Conservation (phyloP, 2,329 filamentous ascomycete genomes). For the Arachnopeziza araneosa region DNA sequence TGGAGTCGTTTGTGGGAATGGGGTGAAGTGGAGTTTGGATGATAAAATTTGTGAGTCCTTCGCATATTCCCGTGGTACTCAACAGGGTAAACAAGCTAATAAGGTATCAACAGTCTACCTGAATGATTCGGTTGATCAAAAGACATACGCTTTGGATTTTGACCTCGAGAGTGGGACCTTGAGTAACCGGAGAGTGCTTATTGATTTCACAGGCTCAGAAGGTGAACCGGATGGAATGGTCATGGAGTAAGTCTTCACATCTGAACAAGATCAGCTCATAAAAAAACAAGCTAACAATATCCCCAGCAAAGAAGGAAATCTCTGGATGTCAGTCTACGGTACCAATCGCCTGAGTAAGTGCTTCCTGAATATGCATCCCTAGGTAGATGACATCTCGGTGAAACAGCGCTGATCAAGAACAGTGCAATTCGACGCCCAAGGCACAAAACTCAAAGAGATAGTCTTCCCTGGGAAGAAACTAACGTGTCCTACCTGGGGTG, state of each 20-base stretch:
- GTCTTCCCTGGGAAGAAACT: constrained; percentile 31
- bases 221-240: constrained; percentile 36
- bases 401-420: not conserved
- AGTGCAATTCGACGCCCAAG: constrained; percentile 30
- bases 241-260: constrained; percentile 28
- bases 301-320: constrained; percentile 31
- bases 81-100: not conserved
- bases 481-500: constrained; percentile 35
- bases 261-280: not conserved
- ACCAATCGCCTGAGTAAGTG: constrained; percentile 30
- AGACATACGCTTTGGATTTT: constrained; percentile 1
- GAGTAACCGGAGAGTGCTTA: constrained; percentile 1
- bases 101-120: not conserved
- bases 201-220: constrained; percentile 2
- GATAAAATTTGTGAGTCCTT: constrained; percentile 32
- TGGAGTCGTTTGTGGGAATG: constrained; percentile 34
- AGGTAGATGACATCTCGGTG: too few species aligned
- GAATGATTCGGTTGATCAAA: constrained; percentile 7
- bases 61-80: not conserved
- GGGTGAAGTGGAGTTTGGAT: constrained; percentile 34
- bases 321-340: constrained; percentile 34
- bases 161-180: constrained; percentile 1
- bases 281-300: not conserved
- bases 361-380: too few species aligned
- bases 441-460: constrained; percentile 32